Evolutionary conservation across 2,329 filamentous ascomycete genomes (phyloP).

Genomic region (Cyclaneusma minus): DNA sequence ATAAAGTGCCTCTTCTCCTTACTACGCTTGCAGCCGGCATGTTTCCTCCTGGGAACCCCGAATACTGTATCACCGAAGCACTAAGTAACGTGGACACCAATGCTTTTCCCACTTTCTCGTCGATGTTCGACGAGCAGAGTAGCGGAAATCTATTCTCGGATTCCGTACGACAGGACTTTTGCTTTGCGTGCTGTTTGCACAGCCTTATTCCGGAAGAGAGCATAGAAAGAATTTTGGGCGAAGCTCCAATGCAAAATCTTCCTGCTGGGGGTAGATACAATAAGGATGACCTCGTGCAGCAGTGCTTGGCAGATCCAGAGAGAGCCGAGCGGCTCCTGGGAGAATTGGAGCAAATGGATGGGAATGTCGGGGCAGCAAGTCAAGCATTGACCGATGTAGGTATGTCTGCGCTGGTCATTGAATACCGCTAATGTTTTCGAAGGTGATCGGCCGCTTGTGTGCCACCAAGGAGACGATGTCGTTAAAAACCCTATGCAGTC

Average conservation of each 20-base stretch:
- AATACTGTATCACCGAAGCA: constrained; percentile 50
- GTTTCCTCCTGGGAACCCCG: constrained; percentile 41
- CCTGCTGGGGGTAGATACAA: constrained; percentile 59
- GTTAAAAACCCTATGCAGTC: constrained; percentile 58
- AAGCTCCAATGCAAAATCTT: constrained; percentile 66
- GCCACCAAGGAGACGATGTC: constrained; percentile 63
- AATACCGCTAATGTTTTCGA: constrained; percentile 6
- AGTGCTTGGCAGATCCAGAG: constrained; percentile 64
- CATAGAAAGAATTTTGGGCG: constrained; percentile 67
- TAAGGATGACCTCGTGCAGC: constrained; percentile 63
- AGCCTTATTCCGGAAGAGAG: constrained; percentile 64
- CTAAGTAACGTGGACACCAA: constrained; percentile 46
- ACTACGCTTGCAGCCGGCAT: constrained; percentile 38
- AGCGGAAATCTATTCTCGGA: constrained; percentile 39
- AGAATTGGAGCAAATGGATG: constrained; percentile 79
- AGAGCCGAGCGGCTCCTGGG: constrained; percentile 61
- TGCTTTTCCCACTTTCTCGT: constrained; percentile 47
- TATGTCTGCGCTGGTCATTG: constrained; percentile 2
- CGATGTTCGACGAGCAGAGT: constrained; percentile 42
- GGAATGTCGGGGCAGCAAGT: constrained; percentile 76
- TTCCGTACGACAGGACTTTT: constrained; percentile 65
- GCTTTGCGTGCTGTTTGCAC: constrained; percentile 82
- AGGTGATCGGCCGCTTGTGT: constrained; percentile 57
- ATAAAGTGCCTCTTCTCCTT: constrained; percentile 50
- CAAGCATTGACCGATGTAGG: constrained; percentile 59